Evolutionary conservation across 139 green algal species (phyloP), one percentile per base, ranked within the genome.

Genomic region (Micromonas pusilla): DNA sequence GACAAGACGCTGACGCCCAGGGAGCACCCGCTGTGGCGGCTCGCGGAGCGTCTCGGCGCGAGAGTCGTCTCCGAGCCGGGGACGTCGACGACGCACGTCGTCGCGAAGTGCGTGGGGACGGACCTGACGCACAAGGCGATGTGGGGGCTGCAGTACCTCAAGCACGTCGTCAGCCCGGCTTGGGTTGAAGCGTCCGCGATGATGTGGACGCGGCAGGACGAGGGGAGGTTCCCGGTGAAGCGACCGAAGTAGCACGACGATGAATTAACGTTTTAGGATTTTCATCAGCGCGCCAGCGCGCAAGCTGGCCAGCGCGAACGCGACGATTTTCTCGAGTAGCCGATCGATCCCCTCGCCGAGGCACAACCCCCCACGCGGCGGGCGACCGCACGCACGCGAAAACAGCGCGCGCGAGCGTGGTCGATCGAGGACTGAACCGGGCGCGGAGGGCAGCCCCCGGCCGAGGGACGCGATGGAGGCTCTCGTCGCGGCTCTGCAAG

Each of bases 401-500:
- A n/a, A n/a, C n/a, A n/a, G n/a, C n/a, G n/a, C n/a, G n/a, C n/a
- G n/a, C n/a, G n/a, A n/a, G n/a, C n/a, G n/a, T n/a, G n/a, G n/a
- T n/a, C n/a, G n/a, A n/a, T n/a, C n/a, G n/a, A n/a, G n/a, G n/a
- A n/a, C n/a, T n/a, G n/a, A n/a, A n/a, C n/a, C n/a, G n/a, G n/a
- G n/a, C 13, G 26, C 26, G 62, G 5, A 57, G 45, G 45, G 45
- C 45, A 16, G 45, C 45, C 45, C 9, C 45, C 9, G 45, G 45
- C 9, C 45, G 45, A 9, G 45, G 16, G 16, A 57, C 45, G 45
- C 34, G 20, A 75, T 75, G 68, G 72, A 78, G 52, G 16, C 52
- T 75, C 84, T 94, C 28, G 90, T 94, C 37, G 83, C 93, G 28
- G 89, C 94, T 36, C 70, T 96, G 20, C 91, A 85, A 36, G 89